Conservation (phyloP, 2,329 filamentous ascomycete genomes). For the Aureobasidium musti region DNA sequence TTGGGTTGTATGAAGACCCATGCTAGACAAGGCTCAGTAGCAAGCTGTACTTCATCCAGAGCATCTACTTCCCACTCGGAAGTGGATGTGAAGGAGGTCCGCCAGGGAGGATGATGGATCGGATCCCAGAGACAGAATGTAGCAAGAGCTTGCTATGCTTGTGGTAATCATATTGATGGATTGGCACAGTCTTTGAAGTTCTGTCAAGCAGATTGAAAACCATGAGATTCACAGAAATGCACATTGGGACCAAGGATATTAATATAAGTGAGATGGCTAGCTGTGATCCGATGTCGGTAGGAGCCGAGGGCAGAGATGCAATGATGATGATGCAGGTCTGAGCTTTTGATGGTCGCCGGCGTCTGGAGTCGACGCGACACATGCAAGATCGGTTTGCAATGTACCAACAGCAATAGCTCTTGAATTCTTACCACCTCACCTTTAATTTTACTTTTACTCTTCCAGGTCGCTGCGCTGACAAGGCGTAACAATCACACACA, state of each 20-base stretch:
- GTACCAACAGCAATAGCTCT: slow-evolving; percentile 9
- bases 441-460: neutral
- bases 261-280: neutral
- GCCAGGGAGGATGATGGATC: neutral
- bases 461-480: neutral
- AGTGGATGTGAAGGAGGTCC: neutral
- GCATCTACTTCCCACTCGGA: neutral
- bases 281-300: slow-evolving; percentile 1
- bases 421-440: neutral
- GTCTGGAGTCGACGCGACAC: slow-evolving; percentile 24
- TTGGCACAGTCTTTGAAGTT: too few species aligned
- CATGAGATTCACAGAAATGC: too few species aligned
- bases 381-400: slow-evolving; percentile 19
- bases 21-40: neutral
- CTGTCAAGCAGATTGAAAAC: too few species aligned
- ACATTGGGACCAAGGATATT: too few species aligned
- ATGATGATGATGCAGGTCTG: slow-evolving; percentile 19
- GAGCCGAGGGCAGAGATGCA: slow-evolving; percentile 21
- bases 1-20: neutral
- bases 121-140: neutral
- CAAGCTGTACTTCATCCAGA: neutral
- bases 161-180: too few species aligned
- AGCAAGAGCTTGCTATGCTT: neutral
- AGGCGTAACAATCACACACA: neutral
- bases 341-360: slow-evolving; percentile 6